phyloP scores from a whole-genome alignment of 345 rosid species.

The Gossypium stocksii region DNA sequence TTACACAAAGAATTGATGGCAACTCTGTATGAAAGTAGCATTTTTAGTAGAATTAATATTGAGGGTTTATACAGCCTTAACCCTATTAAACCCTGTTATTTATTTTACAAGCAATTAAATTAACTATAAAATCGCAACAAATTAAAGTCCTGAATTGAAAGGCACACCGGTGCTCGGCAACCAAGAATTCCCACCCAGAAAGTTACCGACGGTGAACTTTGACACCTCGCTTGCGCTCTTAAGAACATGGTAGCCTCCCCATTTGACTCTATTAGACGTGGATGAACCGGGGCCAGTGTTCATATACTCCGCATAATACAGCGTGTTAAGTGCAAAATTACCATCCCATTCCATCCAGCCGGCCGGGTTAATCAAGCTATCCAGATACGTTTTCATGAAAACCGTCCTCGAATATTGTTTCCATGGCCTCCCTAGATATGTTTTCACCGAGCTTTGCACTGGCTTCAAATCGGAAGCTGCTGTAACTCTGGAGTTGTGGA shows the following conservation, averaged over 20 bases:
- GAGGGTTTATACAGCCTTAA: neutral
- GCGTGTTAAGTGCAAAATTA: constrained; percentile 38
- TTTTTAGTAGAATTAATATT: neutral
- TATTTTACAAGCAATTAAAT: neutral
- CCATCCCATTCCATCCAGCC: constrained; percentile 58
- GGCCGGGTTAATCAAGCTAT: constrained; percentile 36
- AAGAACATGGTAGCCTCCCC: constrained; percentile 41
- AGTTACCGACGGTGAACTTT: constrained; percentile 36
- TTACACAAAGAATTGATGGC: neutral
- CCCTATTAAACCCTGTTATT: neutral
- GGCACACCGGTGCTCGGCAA: constrained; percentile 41
- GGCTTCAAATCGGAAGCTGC: constrained; percentile 39
- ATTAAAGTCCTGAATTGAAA: constrained; percentile 42
- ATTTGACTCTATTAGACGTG: constrained; percentile 35
- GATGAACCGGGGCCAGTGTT: constrained; percentile 44
- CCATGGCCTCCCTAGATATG: constrained; percentile 52
- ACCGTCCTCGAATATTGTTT: constrained; percentile 39
- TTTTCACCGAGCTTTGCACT: constrained; percentile 40
- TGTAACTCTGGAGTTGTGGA: constrained; percentile 45
- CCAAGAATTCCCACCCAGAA: constrained; percentile 45
- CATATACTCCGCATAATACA: constrained; percentile 48
- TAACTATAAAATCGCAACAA: neutral
- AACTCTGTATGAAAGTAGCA: neutral
- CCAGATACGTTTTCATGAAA: constrained; percentile 39
- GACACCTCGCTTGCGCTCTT: constrained; percentile 36